Evolutionary conservation across 805 yeast genomes (phyloP).

Genomic region (Metschnikowia aberdeeniae): DNA sequence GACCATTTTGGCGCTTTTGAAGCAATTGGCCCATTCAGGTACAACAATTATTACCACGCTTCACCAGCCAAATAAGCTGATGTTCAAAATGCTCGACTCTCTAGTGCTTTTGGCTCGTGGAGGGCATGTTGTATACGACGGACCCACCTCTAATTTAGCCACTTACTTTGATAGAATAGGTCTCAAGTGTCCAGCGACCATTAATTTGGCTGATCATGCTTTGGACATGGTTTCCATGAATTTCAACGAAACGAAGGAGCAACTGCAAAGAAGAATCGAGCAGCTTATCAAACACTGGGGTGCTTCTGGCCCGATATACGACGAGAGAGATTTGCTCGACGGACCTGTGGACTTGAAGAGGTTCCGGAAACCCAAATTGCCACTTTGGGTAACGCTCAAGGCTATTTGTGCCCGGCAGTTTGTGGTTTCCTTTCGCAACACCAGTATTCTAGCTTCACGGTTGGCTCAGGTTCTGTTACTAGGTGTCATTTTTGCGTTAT

Average conservation of each 20-base stretch:
- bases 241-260: slow-evolving; percentile 23
- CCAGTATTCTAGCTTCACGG: slow-evolving; percentile 62
- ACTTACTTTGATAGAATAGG: slow-evolving; percentile 48
- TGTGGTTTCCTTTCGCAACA: slow-evolving; percentile 31
- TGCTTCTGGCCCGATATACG: slow-evolving; percentile 28
- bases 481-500: slow-evolving; percentile 63
- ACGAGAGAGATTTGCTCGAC: neutral
- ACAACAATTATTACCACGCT: slow-evolving; percentile 71
- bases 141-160: slow-evolving; percentile 44
- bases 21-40: slow-evolving; percentile 55
- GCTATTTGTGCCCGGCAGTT: slow-evolving; percentile 32
- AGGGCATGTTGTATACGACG: slow-evolving; percentile 67
- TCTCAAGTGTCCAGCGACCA: slow-evolving; percentile 52
- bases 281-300: slow-evolving; percentile 29
- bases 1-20: slow-evolving; percentile 58
- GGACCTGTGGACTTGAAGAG: slow-evolving; percentile 24
- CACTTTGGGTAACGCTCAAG: slow-evolving; percentile 25
- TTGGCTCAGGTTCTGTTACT: slow-evolving; percentile 59
- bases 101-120: slow-evolving; percentile 71
- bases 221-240: slow-evolving; percentile 62
- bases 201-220: slow-evolving; percentile 71
- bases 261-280: slow-evolving; percentile 20
- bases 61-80: slow-evolving; percentile 75
- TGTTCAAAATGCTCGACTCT: slow-evolving; percentile 63
- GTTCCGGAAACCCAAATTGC: slow-evolving; percentile 23